A percentile compares a stretch with the other conserved stretches of the same genome.
phyloP scores from a whole-genome alignment of 192 early-diverging fungal genomes.

The Glomus cerebriforme region DNA sequence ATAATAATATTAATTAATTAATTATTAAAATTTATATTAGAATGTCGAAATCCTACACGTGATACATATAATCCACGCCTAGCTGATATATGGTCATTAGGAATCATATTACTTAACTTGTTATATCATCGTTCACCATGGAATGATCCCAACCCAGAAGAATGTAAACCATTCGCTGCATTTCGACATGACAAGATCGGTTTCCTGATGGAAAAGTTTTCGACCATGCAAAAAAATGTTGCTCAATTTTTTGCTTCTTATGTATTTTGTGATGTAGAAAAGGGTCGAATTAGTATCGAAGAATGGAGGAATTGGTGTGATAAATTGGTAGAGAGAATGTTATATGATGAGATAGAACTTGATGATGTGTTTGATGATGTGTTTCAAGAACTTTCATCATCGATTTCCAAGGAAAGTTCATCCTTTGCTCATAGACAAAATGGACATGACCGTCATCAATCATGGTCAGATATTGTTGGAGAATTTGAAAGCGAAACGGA shows the following conservation, averaged over 20 bases:
- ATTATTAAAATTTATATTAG: constrained; percentile 19
- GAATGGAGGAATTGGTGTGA: constrained; percentile 39
- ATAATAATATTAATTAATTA: background rate
- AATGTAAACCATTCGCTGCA: constrained; percentile 61
- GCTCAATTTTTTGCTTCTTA: constrained; percentile 63
- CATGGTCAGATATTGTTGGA: constrained; percentile 50
- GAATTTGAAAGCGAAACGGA: constrained; percentile 47
- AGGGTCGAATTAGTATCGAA: constrained; percentile 31
- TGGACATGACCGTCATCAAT: constrained; percentile 35
- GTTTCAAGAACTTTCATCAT: background rate
- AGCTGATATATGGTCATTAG: constrained; percentile 74
- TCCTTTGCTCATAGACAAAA: background rate
- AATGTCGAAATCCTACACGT: constrained; percentile 48
- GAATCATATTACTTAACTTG: constrained; percentile 73
- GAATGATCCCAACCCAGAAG: constrained; percentile 62
- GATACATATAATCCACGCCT: constrained; percentile 57
- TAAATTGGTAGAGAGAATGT: constrained; percentile 32
- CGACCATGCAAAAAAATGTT: constrained; percentile 59
- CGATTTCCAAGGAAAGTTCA: background rate
- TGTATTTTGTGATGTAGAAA: constrained; percentile 55
- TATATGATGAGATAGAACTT: background rate
- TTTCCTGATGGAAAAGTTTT: constrained; percentile 56
- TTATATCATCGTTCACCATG: constrained; percentile 73
- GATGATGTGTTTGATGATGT: constrained; percentile 8
- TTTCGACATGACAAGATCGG: constrained; percentile 61